Percentiles rank a stretch among this genome's conserved stretches.
Evolutionary conservation across 495 filamentous ascomycete species (phyloP).

Genomic region (Bacidia gigantensis): DNA sequence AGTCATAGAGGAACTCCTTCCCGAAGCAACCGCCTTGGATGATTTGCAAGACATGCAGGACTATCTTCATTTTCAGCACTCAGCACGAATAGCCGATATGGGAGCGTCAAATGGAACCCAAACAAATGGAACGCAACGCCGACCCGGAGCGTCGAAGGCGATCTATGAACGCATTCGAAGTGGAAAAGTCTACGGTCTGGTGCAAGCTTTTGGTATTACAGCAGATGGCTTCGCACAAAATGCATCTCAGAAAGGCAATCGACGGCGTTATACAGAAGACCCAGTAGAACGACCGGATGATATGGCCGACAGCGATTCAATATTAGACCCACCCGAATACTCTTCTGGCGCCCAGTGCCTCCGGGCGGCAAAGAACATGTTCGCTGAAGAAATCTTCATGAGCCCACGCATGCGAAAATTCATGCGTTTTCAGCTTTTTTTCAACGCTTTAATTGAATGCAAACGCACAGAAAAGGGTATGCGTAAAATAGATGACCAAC

Average conservation of each 20-base stretch:
- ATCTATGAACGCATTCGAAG: slow-evolving; percentile 74
- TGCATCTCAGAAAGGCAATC: slow-evolving; percentile 56
- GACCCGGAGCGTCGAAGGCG: slow-evolving; percentile 58
- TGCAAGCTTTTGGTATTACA: slow-evolving; percentile 79
- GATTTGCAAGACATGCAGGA: slow-evolving; percentile 94
- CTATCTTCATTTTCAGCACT: slow-evolving; percentile 91
- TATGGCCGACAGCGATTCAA: slow-evolving; percentile 64
- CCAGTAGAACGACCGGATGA: slow-evolving; percentile 61
- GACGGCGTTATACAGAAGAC: slow-evolving; percentile 73
- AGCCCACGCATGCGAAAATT: slow-evolving; percentile 84
- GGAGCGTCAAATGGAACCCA: slow-evolving; percentile 40
- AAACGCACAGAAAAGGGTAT: slow-evolving; percentile 85
- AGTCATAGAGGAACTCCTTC: slow-evolving; percentile 68
- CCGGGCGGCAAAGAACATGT: slow-evolving; percentile 68
- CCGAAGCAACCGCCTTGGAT: slow-evolving; percentile 65
- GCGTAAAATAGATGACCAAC: slow-evolving; percentile 86
- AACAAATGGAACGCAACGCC: slow-evolving; percentile 42
- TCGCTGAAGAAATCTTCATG: slow-evolving; percentile 76
- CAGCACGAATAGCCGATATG: slow-evolving; percentile 64
- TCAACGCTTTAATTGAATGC: slow-evolving; percentile 68
- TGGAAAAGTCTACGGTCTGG: slow-evolving; percentile 64
- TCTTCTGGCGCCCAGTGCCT: slow-evolving; percentile 62
- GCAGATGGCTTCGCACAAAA: slow-evolving; percentile 79
- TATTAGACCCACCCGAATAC: slow-evolving; percentile 59
- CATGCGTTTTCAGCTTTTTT: slow-evolving; percentile 69